Percentiles rank a stretch among this genome's conserved stretches.
phyloP scores from a whole-genome alignment of 2,329 filamentous ascomycete species.

The Aspergillus pseudoviridinutans region DNA sequence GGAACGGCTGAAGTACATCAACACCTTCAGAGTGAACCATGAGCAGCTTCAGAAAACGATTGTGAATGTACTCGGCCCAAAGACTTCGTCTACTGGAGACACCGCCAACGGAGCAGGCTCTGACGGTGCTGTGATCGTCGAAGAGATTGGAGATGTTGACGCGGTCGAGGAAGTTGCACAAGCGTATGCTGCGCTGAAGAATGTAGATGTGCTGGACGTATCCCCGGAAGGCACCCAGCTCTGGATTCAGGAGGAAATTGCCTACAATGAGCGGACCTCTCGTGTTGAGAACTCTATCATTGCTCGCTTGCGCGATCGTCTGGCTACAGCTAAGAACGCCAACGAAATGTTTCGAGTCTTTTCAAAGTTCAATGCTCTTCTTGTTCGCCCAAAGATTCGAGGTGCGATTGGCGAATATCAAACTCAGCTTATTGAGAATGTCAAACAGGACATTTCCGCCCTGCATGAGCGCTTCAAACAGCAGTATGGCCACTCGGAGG shows the following conservation, averaged over 20 bases:
- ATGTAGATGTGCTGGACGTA: slow-evolving; percentile 92
- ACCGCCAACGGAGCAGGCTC: slow-evolving; percentile 37
- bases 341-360: slow-evolving; percentile 99
- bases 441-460: slow-evolving; percentile 90
- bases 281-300: slow-evolving; percentile 99
- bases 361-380: slow-evolving; percentile 98
- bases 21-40: slow-evolving; percentile 92
- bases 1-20: slow-evolving; percentile 86
- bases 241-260: slow-evolving; percentile 91
- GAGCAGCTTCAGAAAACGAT: slow-evolving; percentile 97
- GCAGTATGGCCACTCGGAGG: slow-evolving; percentile 96
- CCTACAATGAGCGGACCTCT: slow-evolving; percentile 95
- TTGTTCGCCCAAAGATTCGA: slow-evolving; percentile 97
- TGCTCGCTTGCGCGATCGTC: slow-evolving; percentile 80
- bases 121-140: slow-evolving; percentile 68
- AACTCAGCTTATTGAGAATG: slow-evolving; percentile 94
- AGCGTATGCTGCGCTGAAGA: slow-evolving; percentile 88
- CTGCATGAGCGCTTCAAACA: slow-evolving; percentile 98
- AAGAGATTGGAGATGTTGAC: slow-evolving; percentile 96
- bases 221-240: slow-evolving; percentile 81
- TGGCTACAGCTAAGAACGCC: slow-evolving; percentile 92
- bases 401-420: slow-evolving; percentile 98
- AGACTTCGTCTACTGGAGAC: slow-evolving; percentile 55
- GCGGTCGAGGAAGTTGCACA: slow-evolving; percentile 94
- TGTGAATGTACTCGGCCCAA: slow-evolving; percentile 87